phyloP scores from a whole-genome alignment of 192 early-diverging fungal species.

The Backusella circina region DNA sequence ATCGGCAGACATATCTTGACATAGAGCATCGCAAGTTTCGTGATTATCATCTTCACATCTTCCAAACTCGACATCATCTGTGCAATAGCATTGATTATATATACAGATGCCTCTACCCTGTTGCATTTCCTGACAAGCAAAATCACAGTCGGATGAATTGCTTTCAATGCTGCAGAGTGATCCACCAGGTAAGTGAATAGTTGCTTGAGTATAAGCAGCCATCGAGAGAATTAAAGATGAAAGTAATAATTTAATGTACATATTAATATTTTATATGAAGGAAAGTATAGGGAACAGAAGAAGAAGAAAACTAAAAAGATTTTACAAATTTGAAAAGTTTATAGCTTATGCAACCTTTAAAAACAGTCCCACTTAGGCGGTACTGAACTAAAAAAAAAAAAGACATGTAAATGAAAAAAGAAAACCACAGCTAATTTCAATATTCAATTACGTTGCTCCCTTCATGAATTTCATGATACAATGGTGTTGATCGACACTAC shows the following conservation, averaged over 20 bases:
- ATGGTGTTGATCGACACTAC: background rate
- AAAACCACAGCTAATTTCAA: background rate
- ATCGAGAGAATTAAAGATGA: background rate
- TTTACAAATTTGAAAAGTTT: background rate
- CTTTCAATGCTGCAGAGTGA: background rate
- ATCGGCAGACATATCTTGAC: conserved; percentile 14
- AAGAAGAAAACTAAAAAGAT: background rate
- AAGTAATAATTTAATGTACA: conserved; percentile 2
- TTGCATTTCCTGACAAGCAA: conserved; percentile 7
- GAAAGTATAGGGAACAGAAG: background rate
- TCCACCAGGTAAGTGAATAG: background rate
- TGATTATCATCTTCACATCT: conserved; percentile 12
- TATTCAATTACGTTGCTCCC: background rate
- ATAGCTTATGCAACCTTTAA: background rate
- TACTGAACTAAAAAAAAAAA: background rate
- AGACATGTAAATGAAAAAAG: background rate
- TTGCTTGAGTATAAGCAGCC: background rate
- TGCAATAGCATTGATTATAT: conserved; percentile 11
- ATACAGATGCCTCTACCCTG: conserved; percentile 5
- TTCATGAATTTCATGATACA: background rate
- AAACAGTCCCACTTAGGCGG: background rate
- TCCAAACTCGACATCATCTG: background rate
- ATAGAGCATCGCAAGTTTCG: conserved; percentile 12
- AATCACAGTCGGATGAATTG: conserved; percentile 4
- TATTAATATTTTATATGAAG: background rate